phyloP scores from a whole-genome alignment of 2,329 filamentous ascomycete species.

The Trichoderma hamatum region DNA sequence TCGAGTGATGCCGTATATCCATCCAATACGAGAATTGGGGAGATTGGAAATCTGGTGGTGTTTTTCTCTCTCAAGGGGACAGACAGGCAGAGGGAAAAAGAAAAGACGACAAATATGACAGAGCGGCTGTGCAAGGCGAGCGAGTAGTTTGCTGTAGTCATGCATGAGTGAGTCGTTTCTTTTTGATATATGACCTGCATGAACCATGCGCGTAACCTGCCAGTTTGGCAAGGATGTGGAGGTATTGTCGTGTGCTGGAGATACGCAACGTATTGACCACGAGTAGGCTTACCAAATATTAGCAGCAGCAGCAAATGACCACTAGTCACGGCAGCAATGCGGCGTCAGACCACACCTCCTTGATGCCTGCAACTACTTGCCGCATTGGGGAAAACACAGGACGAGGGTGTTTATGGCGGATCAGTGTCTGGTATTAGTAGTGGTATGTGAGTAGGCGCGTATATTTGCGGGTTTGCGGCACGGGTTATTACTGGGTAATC shows the following conservation, averaged over 20 bases:
- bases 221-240: background rate
- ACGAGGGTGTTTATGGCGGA: background rate
- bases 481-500: background rate
- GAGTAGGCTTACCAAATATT: background rate
- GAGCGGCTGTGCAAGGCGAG: background rate
- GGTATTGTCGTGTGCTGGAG: background rate
- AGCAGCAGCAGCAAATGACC: background rate
- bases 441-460: background rate
- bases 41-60: background rate
- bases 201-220: background rate
- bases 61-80: background rate
- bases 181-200: background rate
- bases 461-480: background rate
- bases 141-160: background rate
- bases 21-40: background rate
- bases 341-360: constrained; percentile 9
- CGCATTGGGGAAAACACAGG: background rate
- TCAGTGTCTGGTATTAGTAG: background rate
- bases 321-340: background rate
- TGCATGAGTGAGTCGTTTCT: background rate
- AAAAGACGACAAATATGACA: background rate
- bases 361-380: background rate
- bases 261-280: background rate
- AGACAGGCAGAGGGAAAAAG: background rate
- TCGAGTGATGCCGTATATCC: background rate